A percentile compares a stretch with the other conserved stretches of the same genome.
phyloP scores from a whole-genome alignment of 2,329 filamentous ascomycete species.

The Fusarium transvaalense region DNA sequence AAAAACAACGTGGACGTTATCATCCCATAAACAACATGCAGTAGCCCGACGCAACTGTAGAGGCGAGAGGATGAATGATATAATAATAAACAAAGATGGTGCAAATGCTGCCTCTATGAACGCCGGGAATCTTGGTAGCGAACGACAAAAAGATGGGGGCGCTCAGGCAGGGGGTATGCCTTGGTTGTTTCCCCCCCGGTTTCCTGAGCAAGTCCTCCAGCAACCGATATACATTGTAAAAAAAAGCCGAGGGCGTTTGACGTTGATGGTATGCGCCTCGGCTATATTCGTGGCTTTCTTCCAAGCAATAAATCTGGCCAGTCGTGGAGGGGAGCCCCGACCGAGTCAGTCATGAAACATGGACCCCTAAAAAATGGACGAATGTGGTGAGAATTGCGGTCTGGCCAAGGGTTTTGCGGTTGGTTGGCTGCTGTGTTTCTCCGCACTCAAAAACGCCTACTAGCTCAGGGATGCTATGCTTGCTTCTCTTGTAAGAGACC shows the following conservation, averaged over 20 bases:
- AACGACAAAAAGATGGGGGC: conserved; percentile 31
- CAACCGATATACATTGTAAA: conserved; percentile 20
- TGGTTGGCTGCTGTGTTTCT: conserved; percentile 8
- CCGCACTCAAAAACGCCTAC: conserved; percentile 25
- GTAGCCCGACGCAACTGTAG: conserved; percentile 19
- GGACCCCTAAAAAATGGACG: conserved; percentile 23
- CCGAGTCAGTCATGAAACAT: conserved; percentile 33
- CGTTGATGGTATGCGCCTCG: conserved; percentile 23
- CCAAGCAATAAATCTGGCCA: conserved; percentile 27
- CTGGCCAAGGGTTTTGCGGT: conserved; percentile 10
- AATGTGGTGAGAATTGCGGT: conserved; percentile 18
- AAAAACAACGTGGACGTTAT: conserved; percentile 12
- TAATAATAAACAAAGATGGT: conserved; percentile 24
- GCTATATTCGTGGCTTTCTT: conserved; percentile 30
- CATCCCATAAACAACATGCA: conserved; percentile 29
- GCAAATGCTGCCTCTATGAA: conserved; percentile 44
- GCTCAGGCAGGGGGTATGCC: conserved; percentile 6
- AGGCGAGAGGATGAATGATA: conserved; percentile 32
- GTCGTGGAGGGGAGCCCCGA: conserved; percentile 20
- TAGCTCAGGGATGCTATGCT: conserved; percentile 20
- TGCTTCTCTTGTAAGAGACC: conserved; percentile 27
- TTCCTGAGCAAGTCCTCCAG: conserved; percentile 28
- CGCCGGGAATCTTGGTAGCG: conserved; percentile 44
- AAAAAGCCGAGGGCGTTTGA: conserved; percentile 18
- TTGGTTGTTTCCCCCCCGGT: not conserved